A percentile compares a stretch with the other conserved stretches of the same genome.
These are phyloP conservation scores for Vachellia collinsii DNA, from an alignment of 306 rosid species.

Conservation along the genomic window DNA sequence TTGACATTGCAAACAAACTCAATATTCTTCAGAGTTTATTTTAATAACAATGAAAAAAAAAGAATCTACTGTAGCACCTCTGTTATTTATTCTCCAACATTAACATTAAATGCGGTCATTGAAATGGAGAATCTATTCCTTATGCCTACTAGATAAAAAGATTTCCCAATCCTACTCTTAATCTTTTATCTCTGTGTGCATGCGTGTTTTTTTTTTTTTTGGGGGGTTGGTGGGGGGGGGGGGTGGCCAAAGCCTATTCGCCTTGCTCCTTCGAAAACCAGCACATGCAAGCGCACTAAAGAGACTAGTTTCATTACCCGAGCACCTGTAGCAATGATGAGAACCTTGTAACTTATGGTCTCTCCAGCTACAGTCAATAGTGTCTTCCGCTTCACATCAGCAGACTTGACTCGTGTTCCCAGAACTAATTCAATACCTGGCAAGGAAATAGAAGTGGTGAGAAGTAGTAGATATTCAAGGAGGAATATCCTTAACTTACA, in stretches of 20 bases:
- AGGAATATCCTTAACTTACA: constrained; percentile 23
- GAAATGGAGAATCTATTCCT: constrained; percentile 11
- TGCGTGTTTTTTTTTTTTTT: no score
- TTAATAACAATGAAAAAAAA: not conserved
- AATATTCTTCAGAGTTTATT: constrained; percentile 23
- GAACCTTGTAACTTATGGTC: constrained; percentile 94
- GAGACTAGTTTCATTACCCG: constrained; percentile 82
- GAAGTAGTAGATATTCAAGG: constrained; percentile 34
- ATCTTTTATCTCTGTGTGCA: no score
- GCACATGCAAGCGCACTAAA: constrained; percentile 16
- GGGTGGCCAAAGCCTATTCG: constrained; percentile 1
- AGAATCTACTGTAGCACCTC: not conserved
- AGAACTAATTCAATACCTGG: constrained; percentile 92
- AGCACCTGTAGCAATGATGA: constrained; percentile 97
- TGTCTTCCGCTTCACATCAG: constrained; percentile 91
- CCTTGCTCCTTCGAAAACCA: constrained; percentile 9
- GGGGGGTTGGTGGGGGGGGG: no score
- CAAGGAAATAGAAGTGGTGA: constrained; percentile 23
- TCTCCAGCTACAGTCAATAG: constrained; percentile 86
- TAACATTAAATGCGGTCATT: constrained; percentile 10
- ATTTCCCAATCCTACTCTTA: not conserved
- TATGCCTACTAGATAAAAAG: constrained; percentile 3
- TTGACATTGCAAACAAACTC: constrained; percentile 30
- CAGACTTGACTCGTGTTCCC: constrained; percentile 92
- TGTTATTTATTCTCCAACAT: constrained; percentile 17